phyloP scores from a whole-genome alignment of 1,284 basidiomycete species.

The Wallemia ichthyophaga region DNA sequence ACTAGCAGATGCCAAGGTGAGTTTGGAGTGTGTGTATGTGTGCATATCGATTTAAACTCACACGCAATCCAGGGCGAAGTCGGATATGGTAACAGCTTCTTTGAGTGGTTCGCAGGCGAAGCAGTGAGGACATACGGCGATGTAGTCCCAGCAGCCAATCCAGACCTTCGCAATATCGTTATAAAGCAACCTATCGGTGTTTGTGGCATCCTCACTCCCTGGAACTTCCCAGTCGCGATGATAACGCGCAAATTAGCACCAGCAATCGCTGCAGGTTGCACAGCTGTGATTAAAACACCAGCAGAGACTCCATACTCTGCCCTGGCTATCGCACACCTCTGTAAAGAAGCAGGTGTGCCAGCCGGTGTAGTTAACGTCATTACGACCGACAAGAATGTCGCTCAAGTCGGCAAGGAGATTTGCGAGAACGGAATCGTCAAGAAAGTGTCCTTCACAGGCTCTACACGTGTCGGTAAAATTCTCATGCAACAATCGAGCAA shows the following conservation, averaged over 20 bases:
- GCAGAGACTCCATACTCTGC: slow-evolving; percentile 85
- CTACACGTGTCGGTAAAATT: slow-evolving; percentile 61
- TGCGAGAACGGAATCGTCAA: slow-evolving; percentile 40
- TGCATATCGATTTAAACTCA: background rate
- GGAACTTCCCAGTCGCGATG: slow-evolving; percentile 86
- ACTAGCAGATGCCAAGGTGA: slow-evolving; percentile 42
- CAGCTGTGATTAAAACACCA: slow-evolving; percentile 78
- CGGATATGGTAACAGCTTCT: slow-evolving; percentile 46
- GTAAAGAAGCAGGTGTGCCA: slow-evolving; percentile 42
- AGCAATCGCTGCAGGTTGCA: slow-evolving; percentile 81
- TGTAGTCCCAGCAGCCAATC: slow-evolving; percentile 46
- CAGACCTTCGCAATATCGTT: slow-evolving; percentile 51
- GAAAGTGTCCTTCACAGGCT: slow-evolving; percentile 74
- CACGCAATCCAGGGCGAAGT: slow-evolving; percentile 30
- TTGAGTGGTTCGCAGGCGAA: slow-evolving; percentile 65
- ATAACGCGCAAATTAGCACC: slow-evolving; percentile 65
- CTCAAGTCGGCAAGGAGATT: slow-evolving; percentile 44
- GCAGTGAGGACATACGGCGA: slow-evolving; percentile 47
- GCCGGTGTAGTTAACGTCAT: slow-evolving; percentile 85
- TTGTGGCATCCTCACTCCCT: slow-evolving; percentile 7
- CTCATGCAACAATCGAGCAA: slow-evolving; percentile 32
- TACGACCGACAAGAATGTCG: slow-evolving; percentile 50
- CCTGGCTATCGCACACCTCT: slow-evolving; percentile 52
- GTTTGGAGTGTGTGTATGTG: slow-evolving; percentile 1
- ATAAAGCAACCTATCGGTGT: slow-evolving; percentile 74